Conservation (phyloP, 331 rosid species). For the Rhamnella rubrinervis region DNA sequence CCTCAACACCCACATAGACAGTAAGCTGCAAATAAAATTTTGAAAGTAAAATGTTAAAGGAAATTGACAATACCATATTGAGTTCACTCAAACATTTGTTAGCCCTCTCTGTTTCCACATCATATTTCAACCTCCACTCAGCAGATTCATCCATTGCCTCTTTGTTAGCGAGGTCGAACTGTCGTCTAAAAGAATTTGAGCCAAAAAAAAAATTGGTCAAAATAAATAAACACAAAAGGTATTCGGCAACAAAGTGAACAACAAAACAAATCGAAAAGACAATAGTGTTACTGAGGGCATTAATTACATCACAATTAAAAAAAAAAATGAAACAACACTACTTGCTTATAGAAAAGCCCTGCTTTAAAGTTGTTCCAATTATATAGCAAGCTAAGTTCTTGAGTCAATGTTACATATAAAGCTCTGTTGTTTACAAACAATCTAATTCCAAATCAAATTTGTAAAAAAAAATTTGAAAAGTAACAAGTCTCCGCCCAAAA, state of each 20-base stretch:
- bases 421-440: too few relatives aligned
- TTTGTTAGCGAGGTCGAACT: slow-evolving; percentile 79
- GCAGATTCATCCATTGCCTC: slow-evolving; percentile 98
- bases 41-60: background rate
- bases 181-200: slow-evolving; percentile 45
- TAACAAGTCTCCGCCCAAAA: background rate
- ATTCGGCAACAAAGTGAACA: background rate
- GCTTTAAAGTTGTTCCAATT: too few relatives aligned
- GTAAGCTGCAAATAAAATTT: too few relatives aligned
- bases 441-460: background rate
- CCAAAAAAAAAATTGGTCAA: background rate
- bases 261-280: background rate
- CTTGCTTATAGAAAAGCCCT: too few relatives aligned
- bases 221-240: background rate
- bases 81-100: slow-evolving; percentile 56
- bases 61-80: slow-evolving; percentile 34
- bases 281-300: too few relatives aligned
- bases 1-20: background rate
- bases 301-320: too few relatives aligned
- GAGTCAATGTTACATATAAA: background rate
- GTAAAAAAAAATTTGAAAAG: background rate
- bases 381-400: too few relatives aligned
- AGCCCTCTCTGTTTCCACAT: slow-evolving; percentile 48
- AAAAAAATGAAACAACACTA: too few relatives aligned
- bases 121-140: slow-evolving; percentile 85